These are phyloP conservation scores for Colletotrichum sublineola DNA, from an alignment of 2,329 filamentous ascomycete species.

Conservation along the genomic window DNA sequence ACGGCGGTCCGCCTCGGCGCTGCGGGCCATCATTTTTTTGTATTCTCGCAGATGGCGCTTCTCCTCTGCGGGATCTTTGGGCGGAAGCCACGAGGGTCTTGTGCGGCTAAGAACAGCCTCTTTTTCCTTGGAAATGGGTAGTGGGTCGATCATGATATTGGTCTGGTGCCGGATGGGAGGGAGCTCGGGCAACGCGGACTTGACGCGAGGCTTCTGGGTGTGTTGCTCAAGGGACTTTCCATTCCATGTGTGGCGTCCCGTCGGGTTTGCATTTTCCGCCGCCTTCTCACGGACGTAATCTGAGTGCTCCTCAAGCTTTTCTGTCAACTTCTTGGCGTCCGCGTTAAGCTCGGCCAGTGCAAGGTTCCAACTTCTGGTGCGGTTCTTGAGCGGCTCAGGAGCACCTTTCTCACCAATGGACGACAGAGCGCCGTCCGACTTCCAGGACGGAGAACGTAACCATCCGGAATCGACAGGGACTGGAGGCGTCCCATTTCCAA, in stretches of 20 bases:
- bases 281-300: slow-evolving; percentile 54
- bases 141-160: slow-evolving; percentile 86
- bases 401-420: slow-evolving; percentile 48
- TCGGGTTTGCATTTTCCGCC: slow-evolving; percentile 42
- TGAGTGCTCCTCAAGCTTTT: slow-evolving; percentile 84
- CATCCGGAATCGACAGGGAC: slow-evolving; percentile 71
- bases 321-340: slow-evolving; percentile 81
- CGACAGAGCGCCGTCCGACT: slow-evolving; percentile 57
- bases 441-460: slow-evolving; percentile 69
- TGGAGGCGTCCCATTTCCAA: slow-evolving; percentile 75
- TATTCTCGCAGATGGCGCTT: slow-evolving; percentile 88
- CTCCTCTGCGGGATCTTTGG: slow-evolving; percentile 92
- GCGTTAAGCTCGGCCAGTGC: slow-evolving; percentile 76
- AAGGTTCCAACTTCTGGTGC: slow-evolving; percentile 81
- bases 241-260: slow-evolving; percentile 57
- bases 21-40: slow-evolving; percentile 82
- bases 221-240: slow-evolving; percentile 44
- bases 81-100: slow-evolving; percentile 85
- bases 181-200: slow-evolving; percentile 76
- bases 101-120: slow-evolving; percentile 86
- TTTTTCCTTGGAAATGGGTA: slow-evolving; percentile 88
- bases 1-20: slow-evolving; percentile 70
- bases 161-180: slow-evolving; percentile 75
- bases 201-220: slow-evolving; percentile 65
- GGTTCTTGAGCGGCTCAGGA: slow-evolving; percentile 61